Percentiles rank a stretch among this genome's conserved stretches.
Conservation (phyloP, 352 stramenopile species). For the Phytophthora pluvialis region DNA sequence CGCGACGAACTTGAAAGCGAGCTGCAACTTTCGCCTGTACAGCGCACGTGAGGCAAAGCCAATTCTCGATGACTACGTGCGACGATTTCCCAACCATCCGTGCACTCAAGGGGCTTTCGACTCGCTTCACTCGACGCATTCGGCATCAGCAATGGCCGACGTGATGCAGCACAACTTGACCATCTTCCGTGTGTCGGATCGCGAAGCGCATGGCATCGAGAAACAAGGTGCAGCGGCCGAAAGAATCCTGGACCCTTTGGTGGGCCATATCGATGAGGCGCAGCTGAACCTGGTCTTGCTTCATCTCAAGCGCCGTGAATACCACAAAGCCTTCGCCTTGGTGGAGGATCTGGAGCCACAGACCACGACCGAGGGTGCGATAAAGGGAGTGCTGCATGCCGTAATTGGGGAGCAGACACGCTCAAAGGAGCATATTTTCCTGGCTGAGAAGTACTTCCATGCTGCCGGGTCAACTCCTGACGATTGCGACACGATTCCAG, state of each 20-base stretch:
- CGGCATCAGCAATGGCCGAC: constrained; percentile 29
- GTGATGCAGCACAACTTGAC: constrained; percentile 61
- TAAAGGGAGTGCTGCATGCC: constrained; percentile 70
- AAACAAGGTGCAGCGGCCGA: constrained; percentile 13
- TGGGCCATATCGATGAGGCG: constrained; percentile 55
- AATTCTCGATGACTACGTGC: constrained; percentile 86
- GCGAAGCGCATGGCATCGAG: constrained; percentile 14
- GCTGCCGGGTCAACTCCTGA: constrained; percentile 53
- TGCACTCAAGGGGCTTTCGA: constrained; percentile 16
- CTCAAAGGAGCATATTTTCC: constrained; percentile 75
- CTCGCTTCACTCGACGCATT: not conserved
- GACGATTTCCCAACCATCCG: constrained; percentile 53
- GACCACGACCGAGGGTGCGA: constrained; percentile 46
- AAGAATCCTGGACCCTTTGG: constrained; percentile 41
- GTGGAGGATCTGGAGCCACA: constrained; percentile 61
- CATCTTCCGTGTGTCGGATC: constrained; percentile 49
- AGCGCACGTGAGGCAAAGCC: constrained; percentile 60
- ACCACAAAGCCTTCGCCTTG: constrained; percentile 58
- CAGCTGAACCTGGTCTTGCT: constrained; percentile 63
- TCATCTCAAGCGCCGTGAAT: constrained; percentile 54
- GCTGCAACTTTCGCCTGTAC: constrained; percentile 66
- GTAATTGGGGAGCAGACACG: constrained; percentile 63
- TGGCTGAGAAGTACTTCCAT: constrained; percentile 76
- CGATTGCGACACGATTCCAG: constrained; percentile 70
- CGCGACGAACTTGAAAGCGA: constrained; percentile 75